phyloP scores from a whole-genome alignment of 1,284 basidiomycete species.

The Fomitopsis betulina region DNA sequence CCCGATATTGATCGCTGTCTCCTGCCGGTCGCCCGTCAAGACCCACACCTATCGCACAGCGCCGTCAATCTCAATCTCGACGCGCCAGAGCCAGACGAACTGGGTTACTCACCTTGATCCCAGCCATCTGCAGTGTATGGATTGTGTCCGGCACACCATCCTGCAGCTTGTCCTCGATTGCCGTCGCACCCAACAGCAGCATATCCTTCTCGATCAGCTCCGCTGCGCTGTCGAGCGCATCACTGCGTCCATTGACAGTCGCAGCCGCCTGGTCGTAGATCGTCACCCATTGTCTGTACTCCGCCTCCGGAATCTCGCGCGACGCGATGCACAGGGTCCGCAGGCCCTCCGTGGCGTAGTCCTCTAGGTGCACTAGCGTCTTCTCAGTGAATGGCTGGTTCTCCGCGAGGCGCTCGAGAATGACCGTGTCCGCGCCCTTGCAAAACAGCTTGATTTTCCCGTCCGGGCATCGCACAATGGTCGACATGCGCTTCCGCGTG shows the following conservation, averaged over 20 bases:
- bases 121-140: conserved; percentile 95
- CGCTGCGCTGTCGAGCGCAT: conserved; percentile 92
- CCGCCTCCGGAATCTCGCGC: conserved; percentile 86
- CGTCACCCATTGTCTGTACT: conserved; percentile 85
- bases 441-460: conserved; percentile 94
- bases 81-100: no score
- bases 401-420: conserved; percentile 80
- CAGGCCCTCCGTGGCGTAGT: conserved; percentile 95
- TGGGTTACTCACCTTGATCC: conserved; percentile 73
- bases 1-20: conserved; percentile 99
- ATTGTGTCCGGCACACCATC: conserved; percentile 99
- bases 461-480: conserved; percentile 83
- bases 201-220: conserved; percentile 96
- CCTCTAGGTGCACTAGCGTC: conserved; percentile 91
- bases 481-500: conserved; percentile 97
- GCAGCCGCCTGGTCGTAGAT: conserved; percentile 92
- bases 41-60: conserved; percentile 80
- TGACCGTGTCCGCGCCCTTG: conserved; percentile 98
- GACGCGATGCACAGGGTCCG: conserved; percentile 96
- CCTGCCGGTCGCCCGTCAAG: conserved; percentile 95
- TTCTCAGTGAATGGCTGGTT: conserved; percentile 85
- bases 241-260: conserved; percentile 89
- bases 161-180: conserved; percentile 98
- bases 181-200: conserved; percentile 91
- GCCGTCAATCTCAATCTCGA: not conserved